Evolutionary conservation across 768 basidiomycete genomes (phyloP), one percentile per base, ranked within the genome.

Genomic region (Amylocystis lapponica): DNA sequence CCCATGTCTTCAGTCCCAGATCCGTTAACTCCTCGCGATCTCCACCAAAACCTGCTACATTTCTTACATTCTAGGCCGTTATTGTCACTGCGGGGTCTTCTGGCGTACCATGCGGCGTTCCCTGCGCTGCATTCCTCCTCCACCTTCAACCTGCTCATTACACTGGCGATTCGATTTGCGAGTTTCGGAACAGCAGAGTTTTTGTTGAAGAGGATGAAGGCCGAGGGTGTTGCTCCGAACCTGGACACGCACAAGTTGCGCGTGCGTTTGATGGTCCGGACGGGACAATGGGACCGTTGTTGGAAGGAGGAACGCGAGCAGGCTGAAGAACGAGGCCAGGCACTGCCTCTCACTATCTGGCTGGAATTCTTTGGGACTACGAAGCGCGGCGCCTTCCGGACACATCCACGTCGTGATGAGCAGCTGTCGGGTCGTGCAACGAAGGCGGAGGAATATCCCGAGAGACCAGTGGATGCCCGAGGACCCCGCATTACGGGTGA

Each of bases 231-330:
- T 3, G 55, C 52, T 3, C 62, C 58, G 26, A 71, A 82, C 56
- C 43, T 71, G 36, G 75, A 81, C 52, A 83, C 84, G 1, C 65
- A 69, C 59, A 74, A 74, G 59, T 60, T 86, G 29, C 66, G 68
- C 43, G 70, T 75, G 47, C 74, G 85, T 16, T 75, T 70, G 66
- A 60, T 81, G 39, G 66, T 86, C 34, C 67, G 71, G 35, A 65
- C 67, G 3, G 82, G 77, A 7, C 59, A 56, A 13, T 86, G 83
- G 82, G 58, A 69, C 10, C 58, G 67, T 19, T 84, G 81, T 17
- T 85, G 80, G 79, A 50, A 52, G 12, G 48, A 36, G 39, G 46
- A 47, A 43, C 36, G 22, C 34, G 43, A 45, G 22, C 52, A 22
- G 30, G 39, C 29, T 39, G 19, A 32, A 21, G 21, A 9, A 36